Percentiles rank a stretch among this genome's conserved stretches.
phyloP scores from a whole-genome alignment of 2,329 filamentous ascomycete species.

The Stagonosporopsis cucurbitacearum region DNA sequence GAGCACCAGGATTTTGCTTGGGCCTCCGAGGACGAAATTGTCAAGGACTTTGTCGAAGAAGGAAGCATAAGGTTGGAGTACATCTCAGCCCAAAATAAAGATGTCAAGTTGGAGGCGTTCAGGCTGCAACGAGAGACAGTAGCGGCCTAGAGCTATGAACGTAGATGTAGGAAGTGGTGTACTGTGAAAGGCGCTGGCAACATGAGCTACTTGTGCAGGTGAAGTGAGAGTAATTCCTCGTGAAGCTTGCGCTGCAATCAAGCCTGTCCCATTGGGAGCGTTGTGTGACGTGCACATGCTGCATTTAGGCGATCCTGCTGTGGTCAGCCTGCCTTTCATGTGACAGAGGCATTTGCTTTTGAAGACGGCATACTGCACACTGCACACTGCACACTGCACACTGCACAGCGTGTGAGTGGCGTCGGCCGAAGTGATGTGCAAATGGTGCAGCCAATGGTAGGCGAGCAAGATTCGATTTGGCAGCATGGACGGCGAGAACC shows the following conservation, averaged over 20 bases:
- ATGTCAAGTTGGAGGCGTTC: slow-evolving; percentile 46
- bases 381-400: not conserved
- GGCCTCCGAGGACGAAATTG: slow-evolving; percentile 51
- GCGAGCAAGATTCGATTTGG: slow-evolving; percentile 4
- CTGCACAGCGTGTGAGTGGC: not conserved
- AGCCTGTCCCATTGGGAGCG: not conserved
- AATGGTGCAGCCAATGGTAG: slow-evolving; percentile 2
- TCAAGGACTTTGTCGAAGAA: slow-evolving; percentile 34
- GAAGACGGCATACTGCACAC: not conserved
- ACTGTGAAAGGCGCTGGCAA: slow-evolving; percentile 5
- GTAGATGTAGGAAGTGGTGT: not conserved
- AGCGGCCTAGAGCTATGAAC: not conserved
- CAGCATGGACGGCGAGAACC: not conserved
- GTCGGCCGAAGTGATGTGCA: slow-evolving; percentile 1
- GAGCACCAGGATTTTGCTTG: slow-evolving; percentile 53
- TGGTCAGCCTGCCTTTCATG: slow-evolving; percentile 3
- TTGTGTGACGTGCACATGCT: slow-evolving; percentile 10
- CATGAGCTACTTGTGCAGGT: slow-evolving; percentile 9
- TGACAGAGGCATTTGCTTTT: not conserved
- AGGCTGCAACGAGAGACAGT: slow-evolving; percentile 25
- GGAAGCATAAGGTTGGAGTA: slow-evolving; percentile 34
- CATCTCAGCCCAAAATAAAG: slow-evolving; percentile 41
- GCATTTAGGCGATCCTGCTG: not conserved
- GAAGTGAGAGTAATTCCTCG: slow-evolving; percentile 9
- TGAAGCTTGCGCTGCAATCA: not conserved